These are phyloP conservation scores for Colletotrichum agaves DNA, from an alignment of 2,329 filamentous ascomycete genomes.

Conservation along the genomic window DNA sequence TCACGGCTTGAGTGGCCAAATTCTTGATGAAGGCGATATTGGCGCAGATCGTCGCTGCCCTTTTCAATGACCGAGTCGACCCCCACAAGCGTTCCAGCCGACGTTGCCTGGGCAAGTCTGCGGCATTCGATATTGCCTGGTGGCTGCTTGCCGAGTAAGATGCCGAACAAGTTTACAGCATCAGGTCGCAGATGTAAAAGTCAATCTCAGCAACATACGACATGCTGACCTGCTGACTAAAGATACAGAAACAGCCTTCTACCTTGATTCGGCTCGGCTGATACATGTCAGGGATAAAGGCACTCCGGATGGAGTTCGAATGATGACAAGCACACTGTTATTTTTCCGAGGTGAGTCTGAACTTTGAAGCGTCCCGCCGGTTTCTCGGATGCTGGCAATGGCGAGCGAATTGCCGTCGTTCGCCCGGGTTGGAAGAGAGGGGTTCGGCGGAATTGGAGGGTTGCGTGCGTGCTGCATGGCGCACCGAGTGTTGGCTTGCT, in stretches of 20 bases:
- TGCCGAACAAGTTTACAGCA: not conserved
- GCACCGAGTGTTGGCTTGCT: constrained; percentile 6
- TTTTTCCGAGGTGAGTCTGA: not conserved
- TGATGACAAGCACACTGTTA: constrained; percentile 4
- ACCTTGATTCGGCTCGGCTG: not conserved
- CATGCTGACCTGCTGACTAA: not conserved
- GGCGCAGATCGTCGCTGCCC: not conserved
- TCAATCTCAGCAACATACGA: not conserved
- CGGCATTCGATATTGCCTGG: not conserved
- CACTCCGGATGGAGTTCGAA: constrained; percentile 2
- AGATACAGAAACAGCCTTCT: not conserved
- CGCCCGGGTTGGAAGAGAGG: not conserved
- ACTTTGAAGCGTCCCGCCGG: constrained; percentile 8
- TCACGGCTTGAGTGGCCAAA: not conserved
- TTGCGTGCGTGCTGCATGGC: constrained; percentile 9
- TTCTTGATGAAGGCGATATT: not conserved
- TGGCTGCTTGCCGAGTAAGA: not conserved
- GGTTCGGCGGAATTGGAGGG: not conserved
- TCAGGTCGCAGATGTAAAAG: constrained; percentile 6
- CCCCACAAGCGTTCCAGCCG: not conserved
- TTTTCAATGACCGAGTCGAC: not conserved
- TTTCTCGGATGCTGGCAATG: constrained; percentile 7
- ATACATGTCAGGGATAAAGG: not conserved
- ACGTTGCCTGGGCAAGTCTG: not conserved
- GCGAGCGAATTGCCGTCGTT: constrained; percentile 23